Percentiles rank a stretch among this genome's conserved stretches.
Conservation (phyloP, 2,329 filamentous ascomycete species). For the Microdochium nivale region DNA sequence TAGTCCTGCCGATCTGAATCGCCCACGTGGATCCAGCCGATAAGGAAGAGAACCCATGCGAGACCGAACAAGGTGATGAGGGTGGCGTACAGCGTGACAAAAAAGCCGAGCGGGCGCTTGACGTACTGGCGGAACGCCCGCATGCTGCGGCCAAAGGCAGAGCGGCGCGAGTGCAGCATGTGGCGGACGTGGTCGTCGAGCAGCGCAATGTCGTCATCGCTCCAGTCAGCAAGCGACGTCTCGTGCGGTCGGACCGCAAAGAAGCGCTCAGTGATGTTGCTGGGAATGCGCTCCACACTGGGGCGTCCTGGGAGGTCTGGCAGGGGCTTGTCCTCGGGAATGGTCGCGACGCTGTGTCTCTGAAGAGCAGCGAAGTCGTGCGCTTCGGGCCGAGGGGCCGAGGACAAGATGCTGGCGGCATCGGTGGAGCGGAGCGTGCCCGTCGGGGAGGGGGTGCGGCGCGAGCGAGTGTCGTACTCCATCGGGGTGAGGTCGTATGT, state of each 20-base stretch:
- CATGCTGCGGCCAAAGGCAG: constrained; percentile 70
- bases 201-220: constrained; percentile 61
- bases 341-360: constrained; percentile 7
- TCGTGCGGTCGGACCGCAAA: constrained; percentile 77
- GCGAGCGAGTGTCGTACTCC: background rate
- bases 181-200: constrained; percentile 82
- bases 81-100: constrained; percentile 75
- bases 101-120: constrained; percentile 66
- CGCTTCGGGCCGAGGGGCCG: constrained; percentile 12
- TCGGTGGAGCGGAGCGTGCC: background rate
- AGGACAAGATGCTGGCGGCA: constrained; percentile 14
- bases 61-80: constrained; percentile 79
- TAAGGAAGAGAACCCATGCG: constrained; percentile 85
- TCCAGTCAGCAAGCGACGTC: constrained; percentile 65
- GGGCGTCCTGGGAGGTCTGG: background rate
- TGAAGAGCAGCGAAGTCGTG: constrained; percentile 11
- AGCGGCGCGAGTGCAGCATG: constrained; percentile 74
- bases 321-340: constrained; percentile 6
- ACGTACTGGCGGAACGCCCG: constrained; percentile 77
- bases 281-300: constrained; percentile 10
- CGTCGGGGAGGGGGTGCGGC: constrained; percentile 10
- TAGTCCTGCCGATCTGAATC: constrained; percentile 53
- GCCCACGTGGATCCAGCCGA: constrained; percentile 81
- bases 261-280: constrained; percentile 61
- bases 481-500: constrained; percentile 64